Base-by-base conservation (phyloP, 495 filamentous ascomycete species). In the Aspergillus ellipticus region DNA sequence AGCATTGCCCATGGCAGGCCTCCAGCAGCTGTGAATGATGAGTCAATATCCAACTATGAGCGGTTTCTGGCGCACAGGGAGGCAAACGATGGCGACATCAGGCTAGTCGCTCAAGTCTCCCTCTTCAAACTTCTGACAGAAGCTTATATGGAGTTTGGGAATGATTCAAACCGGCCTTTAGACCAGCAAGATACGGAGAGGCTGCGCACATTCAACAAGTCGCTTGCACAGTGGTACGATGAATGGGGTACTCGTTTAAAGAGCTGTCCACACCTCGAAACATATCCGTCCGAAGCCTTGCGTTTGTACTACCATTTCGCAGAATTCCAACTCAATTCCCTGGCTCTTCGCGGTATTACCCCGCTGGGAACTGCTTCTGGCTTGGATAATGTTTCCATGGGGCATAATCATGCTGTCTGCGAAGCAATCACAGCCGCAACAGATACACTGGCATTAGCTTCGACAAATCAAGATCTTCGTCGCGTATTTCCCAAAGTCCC, bases 291-390 rank as follows among this genome's bases (percentile, higher is more conserved):
- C 1, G 73, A 76, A 52, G 74, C 70, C 1, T 63, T 75, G 5
- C 49, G 62, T 15, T 62, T 78, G 7, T 71, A 78, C 54, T 74
- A 74, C 61, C 64, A 75, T 52, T 76, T 76, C 51, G 74, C 67
- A 6, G 71, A 66, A 48, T 64, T 78, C 10, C 73, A 77, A 41
- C 62, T 77, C 24, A 76, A 76, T 49, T 74, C 74, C 2, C 54
- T 76, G 8, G 67, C 72, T 1, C 63, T 78, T 13, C 69, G 75
- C 11, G 74, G 69, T n/a, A 57, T 74, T 8, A 50, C 59, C 35
- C 58, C 60, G 16, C 52, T 26, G 49, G 41, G 22, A 15, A 15
- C 31, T 1, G 6, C 22, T 15, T 13, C 20, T 8, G 33, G 39
- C 6, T 35, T 42, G 28, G 17, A 33, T n/a, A 17, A 59, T 16